These are phyloP conservation scores for Daldinia vernicosa DNA, from an alignment of 495 filamentous ascomycete genomes.

Conservation along the genomic window DNA sequence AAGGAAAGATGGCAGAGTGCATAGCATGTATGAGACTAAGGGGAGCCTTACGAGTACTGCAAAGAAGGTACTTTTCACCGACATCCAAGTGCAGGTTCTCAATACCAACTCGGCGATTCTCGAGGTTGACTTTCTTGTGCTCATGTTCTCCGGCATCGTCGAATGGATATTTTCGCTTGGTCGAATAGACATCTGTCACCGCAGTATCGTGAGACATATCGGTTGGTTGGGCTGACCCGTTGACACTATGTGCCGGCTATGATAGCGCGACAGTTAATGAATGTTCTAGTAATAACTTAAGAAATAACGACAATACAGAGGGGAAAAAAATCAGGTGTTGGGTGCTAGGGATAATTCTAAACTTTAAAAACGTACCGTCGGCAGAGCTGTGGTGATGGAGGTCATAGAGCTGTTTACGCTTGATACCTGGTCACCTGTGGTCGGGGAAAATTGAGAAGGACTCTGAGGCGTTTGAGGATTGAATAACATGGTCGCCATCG, in stretches of 20 bases:
- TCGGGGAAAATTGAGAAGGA: constrained; percentile 62
- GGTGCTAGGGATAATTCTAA: neutral
- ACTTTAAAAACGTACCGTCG: constrained; percentile 46
- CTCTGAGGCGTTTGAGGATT: constrained; percentile 69
- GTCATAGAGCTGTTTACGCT: constrained; percentile 57
- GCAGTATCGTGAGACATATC: constrained; percentile 54
- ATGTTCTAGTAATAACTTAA: neutral
- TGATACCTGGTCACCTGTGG: constrained; percentile 53
- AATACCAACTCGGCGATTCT: constrained; percentile 62
- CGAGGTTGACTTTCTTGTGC: constrained; percentile 65
- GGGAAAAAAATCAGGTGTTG: neutral
- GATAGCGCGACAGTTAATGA: neutral
- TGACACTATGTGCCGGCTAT: constrained; percentile 64
- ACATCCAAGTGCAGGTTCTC: constrained; percentile 65
- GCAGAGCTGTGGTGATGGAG: constrained; percentile 55
- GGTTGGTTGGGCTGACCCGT: constrained; percentile 55
- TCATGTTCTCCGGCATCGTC: constrained; percentile 59
- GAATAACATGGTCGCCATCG: constrained; percentile 61
- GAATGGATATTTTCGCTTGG: constrained; percentile 63
- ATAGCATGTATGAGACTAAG: constrained; percentile 45
- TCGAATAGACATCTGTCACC: constrained; percentile 55
- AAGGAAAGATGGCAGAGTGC: constrained; percentile 14
- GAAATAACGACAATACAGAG: neutral
- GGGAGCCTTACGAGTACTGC: constrained; percentile 69
- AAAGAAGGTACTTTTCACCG: constrained; percentile 66